Conservation (phyloP, 108 stramenopile genomes). For the Nitzschia inconspicua region DNA sequence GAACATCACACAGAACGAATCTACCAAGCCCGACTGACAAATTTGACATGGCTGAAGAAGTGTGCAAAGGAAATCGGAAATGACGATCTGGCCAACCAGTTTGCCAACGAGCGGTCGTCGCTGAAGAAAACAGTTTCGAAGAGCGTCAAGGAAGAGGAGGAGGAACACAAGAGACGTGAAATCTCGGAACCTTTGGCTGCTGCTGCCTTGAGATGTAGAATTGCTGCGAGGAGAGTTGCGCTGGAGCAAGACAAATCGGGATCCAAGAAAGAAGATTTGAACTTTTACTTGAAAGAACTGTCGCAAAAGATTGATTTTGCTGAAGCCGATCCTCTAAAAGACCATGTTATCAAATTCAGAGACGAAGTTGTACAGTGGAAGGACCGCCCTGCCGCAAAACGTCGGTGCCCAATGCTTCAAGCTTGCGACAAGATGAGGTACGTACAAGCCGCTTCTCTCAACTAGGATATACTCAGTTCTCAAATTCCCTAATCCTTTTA, state of each 20-base stretch:
- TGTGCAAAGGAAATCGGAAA: slow-evolving; percentile 55
- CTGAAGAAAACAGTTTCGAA: slow-evolving; percentile 15
- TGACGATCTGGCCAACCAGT: slow-evolving; percentile 20
- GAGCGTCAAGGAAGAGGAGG: not conserved
- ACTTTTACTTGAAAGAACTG: slow-evolving; percentile 18
- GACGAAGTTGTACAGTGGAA: slow-evolving; percentile 22
- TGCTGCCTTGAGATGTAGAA: slow-evolving; percentile 42
- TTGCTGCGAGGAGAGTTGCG: slow-evolving; percentile 41
- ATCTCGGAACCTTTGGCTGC: slow-evolving; percentile 13
- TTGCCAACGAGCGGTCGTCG: slow-evolving; percentile 28
- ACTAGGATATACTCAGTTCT: not conserved
- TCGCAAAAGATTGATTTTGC: slow-evolving; percentile 17
- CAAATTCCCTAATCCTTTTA: not conserved
- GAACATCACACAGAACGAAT: slow-evolving; percentile 36
- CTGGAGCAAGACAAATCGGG: slow-evolving; percentile 20
- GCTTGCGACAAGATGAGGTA: slow-evolving; percentile 46
- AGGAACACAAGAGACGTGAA: not conserved
- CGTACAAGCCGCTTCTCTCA: slow-evolving; percentile 1
- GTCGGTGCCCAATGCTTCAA: slow-evolving; percentile 22
- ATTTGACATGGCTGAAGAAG: slow-evolving; percentile 62
- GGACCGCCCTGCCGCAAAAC: slow-evolving; percentile 2
- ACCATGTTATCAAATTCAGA: slow-evolving; percentile 24
- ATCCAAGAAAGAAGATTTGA: not conserved
- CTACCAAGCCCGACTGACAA: slow-evolving; percentile 50
- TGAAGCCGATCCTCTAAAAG: slow-evolving; percentile 22